Percentiles rank a stretch among this genome's conserved stretches.
phyloP scores from a whole-genome alignment of 2,329 filamentous ascomycete genomes.

The Colletotrichum eleusines region DNA sequence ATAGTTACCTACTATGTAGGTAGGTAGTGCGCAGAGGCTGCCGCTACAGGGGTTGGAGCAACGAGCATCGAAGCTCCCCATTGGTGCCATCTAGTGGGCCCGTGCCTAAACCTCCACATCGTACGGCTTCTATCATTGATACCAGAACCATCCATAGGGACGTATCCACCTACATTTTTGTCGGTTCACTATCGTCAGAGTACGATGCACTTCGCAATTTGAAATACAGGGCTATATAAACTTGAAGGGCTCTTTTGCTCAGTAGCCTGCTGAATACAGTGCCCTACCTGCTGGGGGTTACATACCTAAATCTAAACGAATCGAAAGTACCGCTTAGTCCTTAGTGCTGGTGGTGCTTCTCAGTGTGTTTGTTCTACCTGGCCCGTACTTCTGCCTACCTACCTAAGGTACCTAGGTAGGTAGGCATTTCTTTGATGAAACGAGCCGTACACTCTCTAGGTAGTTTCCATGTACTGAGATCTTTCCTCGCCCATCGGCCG shows the following conservation, averaged over 20 bases:
- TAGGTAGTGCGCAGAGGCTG: conserved; percentile 13
- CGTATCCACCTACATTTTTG: background rate
- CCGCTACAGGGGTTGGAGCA: conserved; percentile 20
- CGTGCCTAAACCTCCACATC: background rate
- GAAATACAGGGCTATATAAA: background rate
- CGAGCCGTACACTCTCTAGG: too few species aligned
- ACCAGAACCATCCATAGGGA: background rate
- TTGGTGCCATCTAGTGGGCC: conserved; percentile 22
- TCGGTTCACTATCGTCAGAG: background rate
- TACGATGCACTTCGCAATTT: background rate
- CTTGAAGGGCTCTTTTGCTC: too few species aligned
- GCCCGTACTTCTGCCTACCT: too few species aligned
- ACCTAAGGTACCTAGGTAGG: too few species aligned
- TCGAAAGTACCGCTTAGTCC: background rate
- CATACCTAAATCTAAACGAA: background rate
- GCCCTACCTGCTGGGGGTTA: background rate
- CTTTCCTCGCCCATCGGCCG: background rate
- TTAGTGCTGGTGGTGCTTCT: too few species aligned
- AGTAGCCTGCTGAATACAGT: background rate
- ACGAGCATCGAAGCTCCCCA: conserved; percentile 14
- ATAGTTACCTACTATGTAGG: too few species aligned
- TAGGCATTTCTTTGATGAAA: too few species aligned
- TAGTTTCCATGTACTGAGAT: too few species aligned
- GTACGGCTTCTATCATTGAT: background rate
- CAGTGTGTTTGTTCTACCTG: too few species aligned